Base-by-base conservation (phyloP, 306 rosid genomes). In the Vachellia pachyceras region DNA sequence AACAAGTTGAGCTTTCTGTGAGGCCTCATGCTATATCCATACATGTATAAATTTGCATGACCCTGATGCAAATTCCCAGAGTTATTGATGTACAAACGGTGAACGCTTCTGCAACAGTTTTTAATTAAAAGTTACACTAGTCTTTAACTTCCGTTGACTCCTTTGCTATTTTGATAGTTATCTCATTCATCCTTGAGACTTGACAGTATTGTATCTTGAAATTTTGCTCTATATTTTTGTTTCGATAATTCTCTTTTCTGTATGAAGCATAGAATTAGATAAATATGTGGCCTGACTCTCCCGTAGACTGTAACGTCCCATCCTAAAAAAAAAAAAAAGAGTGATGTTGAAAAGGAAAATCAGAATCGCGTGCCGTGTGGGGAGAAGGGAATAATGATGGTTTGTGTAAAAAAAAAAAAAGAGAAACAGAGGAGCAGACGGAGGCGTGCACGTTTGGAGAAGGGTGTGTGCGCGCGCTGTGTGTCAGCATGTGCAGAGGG, bases 1-100 rank as follows among this genome's bases (percentile, higher is more conserved):
- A 54, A 71, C 61, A 47, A 80, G 55, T 37, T 52, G 76, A 55
- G 41, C 40, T 23, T 61, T 82, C 15, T 29, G 42, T 60, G 49
- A 54, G 82, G 79, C 72, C 63, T 55, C 13, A 0, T 55, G 41
- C 69, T 65, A 45, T 69, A 18, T 66, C 46, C 25, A 37, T 66
- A 20, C 46, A 42, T 64, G 60, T 33, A 63, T 41, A 71, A 61
- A 80, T 68, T 79, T 63, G 82, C 39, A n/a, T 18, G 67, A 50
- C 75, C 75, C 45, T 61, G 14, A 42, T 84, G 69, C 58, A 37
- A 80, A 22, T 77, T 50, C 17, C 35, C 10, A 46, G 45, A 71
- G 37, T 35, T 45, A 13, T 58, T 72, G 17, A 69, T 50, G 33
- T 47, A 37, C 70, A 45, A 33, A 57, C 14, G 44, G 5, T 82